phyloP scores from a whole-genome alignment of 768 basidiomycete species.

The Chalciporus sphaerocephalus region DNA sequence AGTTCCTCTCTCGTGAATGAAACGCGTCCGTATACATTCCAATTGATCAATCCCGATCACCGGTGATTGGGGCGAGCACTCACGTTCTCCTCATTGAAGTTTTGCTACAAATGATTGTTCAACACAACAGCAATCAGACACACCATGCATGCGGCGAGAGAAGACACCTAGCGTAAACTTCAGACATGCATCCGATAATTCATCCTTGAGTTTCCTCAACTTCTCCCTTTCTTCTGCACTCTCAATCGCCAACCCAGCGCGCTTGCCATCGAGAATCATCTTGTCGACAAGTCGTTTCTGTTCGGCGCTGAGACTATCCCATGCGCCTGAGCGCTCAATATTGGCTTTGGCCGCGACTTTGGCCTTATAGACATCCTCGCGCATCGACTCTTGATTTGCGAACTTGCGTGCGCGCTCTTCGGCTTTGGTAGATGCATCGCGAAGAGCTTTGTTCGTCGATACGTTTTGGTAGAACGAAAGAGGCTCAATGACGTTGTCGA shows the following conservation, averaged over 20 bases:
- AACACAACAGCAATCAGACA: neutral
- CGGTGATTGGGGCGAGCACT: conserved; percentile 4
- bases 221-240: conserved; percentile 52
- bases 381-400: conserved; percentile 73
- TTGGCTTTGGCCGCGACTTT: conserved; percentile 68
- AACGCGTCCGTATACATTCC: conserved; percentile 45
- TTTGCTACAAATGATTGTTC: conserved; percentile 50
- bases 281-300: conserved; percentile 78
- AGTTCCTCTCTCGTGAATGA: conserved; percentile 70
- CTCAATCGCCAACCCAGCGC: conserved; percentile 72
- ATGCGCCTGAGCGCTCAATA: conserved; percentile 55
- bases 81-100: conserved; percentile 87
- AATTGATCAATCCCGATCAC: neutral
- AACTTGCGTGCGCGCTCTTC: conserved; percentile 70
- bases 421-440: conserved; percentile 74
- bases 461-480: conserved; percentile 82
- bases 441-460: conserved; percentile 65
- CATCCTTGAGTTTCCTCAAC: conserved; percentile 64
- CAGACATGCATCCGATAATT: conserved; percentile 69
- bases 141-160: neutral
- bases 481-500: conserved; percentile 51
- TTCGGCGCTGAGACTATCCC: conserved; percentile 60
- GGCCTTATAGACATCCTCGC: conserved; percentile 73
- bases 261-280: conserved; percentile 72
- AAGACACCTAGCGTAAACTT: conserved; percentile 62